Evolutionary conservation across 768 basidiomycete genomes (phyloP).

Genomic region (Goffeauzyma gilvescens): DNA sequence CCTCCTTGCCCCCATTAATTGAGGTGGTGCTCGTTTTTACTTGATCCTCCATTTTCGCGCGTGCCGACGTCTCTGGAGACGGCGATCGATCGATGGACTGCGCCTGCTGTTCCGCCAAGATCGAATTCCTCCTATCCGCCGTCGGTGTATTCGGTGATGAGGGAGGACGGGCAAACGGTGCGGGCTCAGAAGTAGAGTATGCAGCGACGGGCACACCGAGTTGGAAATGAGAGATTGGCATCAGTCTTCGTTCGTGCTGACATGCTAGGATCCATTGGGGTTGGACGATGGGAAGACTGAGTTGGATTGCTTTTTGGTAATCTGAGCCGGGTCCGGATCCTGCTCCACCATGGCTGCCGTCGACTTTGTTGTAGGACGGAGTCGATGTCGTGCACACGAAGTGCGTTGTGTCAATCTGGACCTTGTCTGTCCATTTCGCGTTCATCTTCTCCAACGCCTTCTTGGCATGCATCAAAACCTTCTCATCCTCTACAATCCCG

Average conservation of each 20-base stretch:
- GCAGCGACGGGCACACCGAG: too few species aligned
- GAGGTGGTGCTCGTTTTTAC: too few species aligned
- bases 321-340: slow-evolving; percentile 57
- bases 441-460: slow-evolving; percentile 63
- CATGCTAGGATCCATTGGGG: slow-evolving; percentile 91
- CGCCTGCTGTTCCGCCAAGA: too few species aligned
- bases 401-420: slow-evolving; percentile 95
- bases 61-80: not conserved
- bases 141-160: slow-evolving; percentile 16
- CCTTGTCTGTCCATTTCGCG: slow-evolving; percentile 75
- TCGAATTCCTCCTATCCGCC: too few species aligned
- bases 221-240: slow-evolving; percentile 25
- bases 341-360: slow-evolving; percentile 34
- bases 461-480: slow-evolving; percentile 62
- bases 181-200: slow-evolving; percentile 13
- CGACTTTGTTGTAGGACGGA: slow-evolving; percentile 7
- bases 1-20: too few species aligned
- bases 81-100: slow-evolving; percentile 4
- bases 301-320: slow-evolving; percentile 83
- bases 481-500: slow-evolving; percentile 62
- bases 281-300: slow-evolving; percentile 84
- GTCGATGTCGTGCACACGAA: slow-evolving; percentile 85
- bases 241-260: slow-evolving; percentile 41
- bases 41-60: too few species aligned
- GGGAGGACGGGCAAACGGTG: slow-evolving; percentile 23